These are phyloP conservation scores for bread wheat (Triticum aestivum) DNA, from an alignment of 176 grass and related monocot species.

Conservation along the genomic window DNA sequence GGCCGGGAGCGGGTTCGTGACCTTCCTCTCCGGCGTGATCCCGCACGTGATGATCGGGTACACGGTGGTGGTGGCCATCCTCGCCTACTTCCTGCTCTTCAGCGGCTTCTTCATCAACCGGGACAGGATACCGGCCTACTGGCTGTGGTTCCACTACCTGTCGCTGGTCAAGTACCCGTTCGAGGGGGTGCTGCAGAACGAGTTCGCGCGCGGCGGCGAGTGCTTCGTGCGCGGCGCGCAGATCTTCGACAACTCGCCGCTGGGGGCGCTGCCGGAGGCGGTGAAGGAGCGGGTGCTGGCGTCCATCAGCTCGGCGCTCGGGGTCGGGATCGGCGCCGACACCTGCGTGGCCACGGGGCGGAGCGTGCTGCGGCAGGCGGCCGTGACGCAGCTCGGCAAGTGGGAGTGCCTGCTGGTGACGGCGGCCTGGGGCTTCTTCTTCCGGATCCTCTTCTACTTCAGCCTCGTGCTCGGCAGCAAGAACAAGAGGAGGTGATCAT, in stretches of 20 bases:
- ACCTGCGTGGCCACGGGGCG: slow-evolving; percentile 64
- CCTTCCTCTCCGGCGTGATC: slow-evolving; percentile 88
- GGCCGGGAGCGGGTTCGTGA: slow-evolving; percentile 88
- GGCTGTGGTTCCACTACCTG: slow-evolving; percentile 98
- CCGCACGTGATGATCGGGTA: slow-evolving; percentile 90
- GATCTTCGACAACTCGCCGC: slow-evolving; percentile 87
- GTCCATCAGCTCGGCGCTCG: slow-evolving; percentile 61
- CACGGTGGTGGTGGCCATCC: slow-evolving; percentile 75
- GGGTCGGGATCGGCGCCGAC: slow-evolving; percentile 37
- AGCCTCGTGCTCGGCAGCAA: slow-evolving; percentile 82
- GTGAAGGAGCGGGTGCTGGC: slow-evolving; percentile 53
- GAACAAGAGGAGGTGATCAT: slow-evolving; percentile 81
- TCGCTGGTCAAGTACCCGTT: slow-evolving; percentile 91
- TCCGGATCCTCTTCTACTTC: slow-evolving; percentile 86
- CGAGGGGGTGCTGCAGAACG: slow-evolving; percentile 90
- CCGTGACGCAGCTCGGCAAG: slow-evolving; percentile 77
- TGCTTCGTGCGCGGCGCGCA: slow-evolving; percentile 74
- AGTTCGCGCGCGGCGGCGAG: slow-evolving; percentile 63
- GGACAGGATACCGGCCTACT: slow-evolving; percentile 78
- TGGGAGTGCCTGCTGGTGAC: slow-evolving; percentile 83
- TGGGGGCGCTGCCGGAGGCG: slow-evolving; percentile 47
- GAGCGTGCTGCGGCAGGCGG: slow-evolving; percentile 51
- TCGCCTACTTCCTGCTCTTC: slow-evolving; percentile 96
- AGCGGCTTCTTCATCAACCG: slow-evolving; percentile 95
- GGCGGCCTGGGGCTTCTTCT: slow-evolving; percentile 76